Conservation (phyloP, 192 early-diverging fungal species). For the Coemansia erecta region DNA sequence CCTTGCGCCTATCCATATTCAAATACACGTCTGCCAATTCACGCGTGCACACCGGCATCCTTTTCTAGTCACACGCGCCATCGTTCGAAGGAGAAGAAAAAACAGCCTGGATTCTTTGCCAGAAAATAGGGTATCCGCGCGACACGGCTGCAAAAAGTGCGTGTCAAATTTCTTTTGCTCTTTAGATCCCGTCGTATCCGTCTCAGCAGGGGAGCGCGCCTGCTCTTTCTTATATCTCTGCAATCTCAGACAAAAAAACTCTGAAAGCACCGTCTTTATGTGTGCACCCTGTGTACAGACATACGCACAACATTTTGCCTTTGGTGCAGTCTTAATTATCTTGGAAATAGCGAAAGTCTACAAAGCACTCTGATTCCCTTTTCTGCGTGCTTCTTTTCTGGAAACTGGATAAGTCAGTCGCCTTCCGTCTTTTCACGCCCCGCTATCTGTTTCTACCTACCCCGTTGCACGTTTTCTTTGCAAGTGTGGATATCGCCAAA, state of each 20-base stretch:
- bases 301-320: slow-evolving; percentile 4
- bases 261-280: too few species aligned
- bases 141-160: not conserved
- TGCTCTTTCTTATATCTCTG: too few species aligned
- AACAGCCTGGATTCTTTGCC: not conserved
- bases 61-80: too few species aligned
- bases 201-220: not conserved
- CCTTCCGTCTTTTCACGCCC: too few species aligned
- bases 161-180: slow-evolving; percentile 1
- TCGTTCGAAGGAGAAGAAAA: too few species aligned
- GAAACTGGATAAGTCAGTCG: not conserved
- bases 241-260: too few species aligned
- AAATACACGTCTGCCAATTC: not conserved
- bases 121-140: not conserved
- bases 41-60: too few species aligned
- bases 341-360: slow-evolving; percentile 4
- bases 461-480: too few species aligned
- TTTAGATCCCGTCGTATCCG: not conserved
- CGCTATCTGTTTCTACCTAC: too few species aligned
- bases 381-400: not conserved
- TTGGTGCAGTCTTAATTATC: slow-evolving; percentile 2
- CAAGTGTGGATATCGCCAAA: too few species aligned
- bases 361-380: not conserved
- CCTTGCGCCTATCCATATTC: slow-evolving; percentile 4
- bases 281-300: too few species aligned